phyloP scores from a whole-genome alignment of 148 eudicot genomes.

The Silene conica region DNA sequence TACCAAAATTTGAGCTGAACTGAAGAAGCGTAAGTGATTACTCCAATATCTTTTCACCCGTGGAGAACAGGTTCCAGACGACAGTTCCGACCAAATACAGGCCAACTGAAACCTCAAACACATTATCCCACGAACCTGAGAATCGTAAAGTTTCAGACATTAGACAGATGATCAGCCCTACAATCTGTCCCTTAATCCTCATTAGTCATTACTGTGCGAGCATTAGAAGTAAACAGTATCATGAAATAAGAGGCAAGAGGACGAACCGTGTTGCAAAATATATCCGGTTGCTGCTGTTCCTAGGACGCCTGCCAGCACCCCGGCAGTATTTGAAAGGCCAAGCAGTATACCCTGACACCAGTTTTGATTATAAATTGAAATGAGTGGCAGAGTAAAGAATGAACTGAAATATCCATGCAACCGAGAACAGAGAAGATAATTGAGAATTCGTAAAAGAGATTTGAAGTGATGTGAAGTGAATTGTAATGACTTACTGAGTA shows the following conservation, averaged over 20 bases:
- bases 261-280: constrained; percentile 87
- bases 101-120: constrained; percentile 81
- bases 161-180: background rate
- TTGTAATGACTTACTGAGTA: constrained; percentile 58
- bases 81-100: constrained; percentile 85
- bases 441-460: background rate
- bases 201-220: no score
- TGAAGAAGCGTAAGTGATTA: constrained; percentile 17
- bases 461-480: background rate
- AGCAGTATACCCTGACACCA: constrained; percentile 72
- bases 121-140: constrained; percentile 96
- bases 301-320: constrained; percentile 68
- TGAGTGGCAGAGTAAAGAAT: background rate
- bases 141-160: background rate
- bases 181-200: no score
- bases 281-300: constrained; percentile 90
- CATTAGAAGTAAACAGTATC: background rate
- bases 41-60: constrained; percentile 82
- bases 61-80: constrained; percentile 84
- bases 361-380: background rate
- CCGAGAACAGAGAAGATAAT: background rate
- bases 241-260: constrained; percentile 2
- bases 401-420: background rate
- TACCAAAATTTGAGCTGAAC: background rate
- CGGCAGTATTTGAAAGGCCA: constrained; percentile 93